These are phyloP conservation scores for Mucor circinelloides DNA, from an alignment of 371 early-diverging fungal genomes.

Conservation along the genomic window DNA sequence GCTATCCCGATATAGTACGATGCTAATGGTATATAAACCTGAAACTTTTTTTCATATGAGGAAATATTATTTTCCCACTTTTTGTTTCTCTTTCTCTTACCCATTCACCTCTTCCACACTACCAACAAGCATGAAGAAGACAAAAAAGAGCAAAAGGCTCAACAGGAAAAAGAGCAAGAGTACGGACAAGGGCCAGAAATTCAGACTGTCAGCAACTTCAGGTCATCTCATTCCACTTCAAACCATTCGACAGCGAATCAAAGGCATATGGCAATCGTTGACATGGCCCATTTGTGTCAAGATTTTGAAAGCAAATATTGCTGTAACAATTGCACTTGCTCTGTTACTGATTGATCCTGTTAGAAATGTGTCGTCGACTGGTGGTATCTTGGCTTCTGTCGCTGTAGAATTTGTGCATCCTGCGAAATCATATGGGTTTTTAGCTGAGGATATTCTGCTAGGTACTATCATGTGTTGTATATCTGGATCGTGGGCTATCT, in stretches of 20 bases:
- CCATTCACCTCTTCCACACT: background rate
- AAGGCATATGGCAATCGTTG: conserved; percentile 38
- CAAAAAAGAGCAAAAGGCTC: background rate
- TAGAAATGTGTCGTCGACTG: conserved; percentile 17
- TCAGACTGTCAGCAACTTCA: conserved; percentile 38
- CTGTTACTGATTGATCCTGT: conserved; percentile 36
- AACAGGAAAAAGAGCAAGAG: background rate
- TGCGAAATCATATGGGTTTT: conserved; percentile 43
- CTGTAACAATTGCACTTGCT: conserved; percentile 39
- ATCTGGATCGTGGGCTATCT: conserved; percentile 40
- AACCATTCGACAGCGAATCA: conserved; percentile 34
- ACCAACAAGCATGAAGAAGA: background rate
- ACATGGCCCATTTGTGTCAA: conserved; percentile 45
- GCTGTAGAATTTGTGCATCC: conserved; percentile 54
- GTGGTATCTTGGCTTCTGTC: conserved; percentile 36
- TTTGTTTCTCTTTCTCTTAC: conserved; percentile 4
- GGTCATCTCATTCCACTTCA: conserved; percentile 33
- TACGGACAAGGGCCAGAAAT: conserved; percentile 9
- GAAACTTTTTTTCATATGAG: background rate
- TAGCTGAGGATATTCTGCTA: conserved; percentile 40
- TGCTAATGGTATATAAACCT: background rate
- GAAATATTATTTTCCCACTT: background rate
- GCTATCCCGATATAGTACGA: background rate
- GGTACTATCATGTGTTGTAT: conserved; percentile 47
- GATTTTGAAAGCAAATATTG: conserved; percentile 49